Percentiles rank a stretch among this genome's conserved stretches.
Evolutionary conservation across 192 early-diverging fungal genomes (phyloP).

Genomic region (Oehlia diaphana): DNA sequence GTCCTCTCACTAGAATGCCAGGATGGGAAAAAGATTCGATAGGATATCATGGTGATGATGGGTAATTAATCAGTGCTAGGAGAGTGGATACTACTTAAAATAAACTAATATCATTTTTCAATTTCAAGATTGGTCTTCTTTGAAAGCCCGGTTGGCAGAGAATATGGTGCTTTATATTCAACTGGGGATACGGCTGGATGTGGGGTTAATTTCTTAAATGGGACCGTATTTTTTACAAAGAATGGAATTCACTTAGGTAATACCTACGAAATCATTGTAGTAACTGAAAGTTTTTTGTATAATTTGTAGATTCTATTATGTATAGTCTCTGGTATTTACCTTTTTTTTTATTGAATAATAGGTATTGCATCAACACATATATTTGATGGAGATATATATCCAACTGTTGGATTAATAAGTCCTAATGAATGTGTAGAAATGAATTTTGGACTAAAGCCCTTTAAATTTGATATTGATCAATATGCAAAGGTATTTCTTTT

Average conservation of each 20-base stretch:
- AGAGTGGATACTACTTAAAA: neutral
- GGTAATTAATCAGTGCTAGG: constrained; percentile 65
- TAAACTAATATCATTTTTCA: neutral
- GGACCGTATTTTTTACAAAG: constrained; percentile 84
- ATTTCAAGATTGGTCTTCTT: neutral
- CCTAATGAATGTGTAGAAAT: constrained; percentile 66
- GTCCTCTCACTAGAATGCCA: constrained; percentile 70
- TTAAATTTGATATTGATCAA: constrained; percentile 71
- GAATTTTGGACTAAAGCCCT: constrained; percentile 74
- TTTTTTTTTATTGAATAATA: neutral
- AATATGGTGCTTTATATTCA: constrained; percentile 84
- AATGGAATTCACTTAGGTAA: constrained; percentile 81
- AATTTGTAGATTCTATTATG: neutral
- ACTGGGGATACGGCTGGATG: constrained; percentile 94
- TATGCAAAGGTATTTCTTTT: constrained; percentile 50
- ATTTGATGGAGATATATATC: constrained; percentile 54
- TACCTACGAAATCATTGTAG: neutral
- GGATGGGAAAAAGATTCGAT: constrained; percentile 88
- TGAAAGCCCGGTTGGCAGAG: constrained; percentile 60
- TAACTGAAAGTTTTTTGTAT: neutral
- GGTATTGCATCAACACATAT: constrained; percentile 40
- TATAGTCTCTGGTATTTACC: neutral
- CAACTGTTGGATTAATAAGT: constrained; percentile 72
- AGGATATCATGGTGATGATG: constrained; percentile 98
- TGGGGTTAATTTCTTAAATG: constrained; percentile 78